Evolutionary conservation across 768 basidiomycete species (phyloP).

Genomic region (Mrakia blollopis): DNA sequence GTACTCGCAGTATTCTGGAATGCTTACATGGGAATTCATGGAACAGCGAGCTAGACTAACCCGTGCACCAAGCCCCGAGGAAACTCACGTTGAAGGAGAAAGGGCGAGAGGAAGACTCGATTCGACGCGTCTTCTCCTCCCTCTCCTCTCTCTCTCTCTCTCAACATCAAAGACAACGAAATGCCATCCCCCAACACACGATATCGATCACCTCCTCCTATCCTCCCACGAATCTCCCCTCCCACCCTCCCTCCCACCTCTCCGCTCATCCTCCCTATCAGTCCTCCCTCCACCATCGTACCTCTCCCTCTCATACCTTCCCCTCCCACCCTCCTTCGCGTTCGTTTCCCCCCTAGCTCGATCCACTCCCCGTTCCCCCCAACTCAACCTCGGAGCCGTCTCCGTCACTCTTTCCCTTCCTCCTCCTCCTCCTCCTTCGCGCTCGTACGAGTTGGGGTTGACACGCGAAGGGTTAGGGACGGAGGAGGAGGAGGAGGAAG

Average conservation of each 20-base stretch:
- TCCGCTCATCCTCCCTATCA: neutral
- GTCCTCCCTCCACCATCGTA: neutral
- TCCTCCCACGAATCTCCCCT: neutral
- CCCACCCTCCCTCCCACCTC: neutral
- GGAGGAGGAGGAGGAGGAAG: neutral
- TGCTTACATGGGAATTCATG: too few relatives aligned
- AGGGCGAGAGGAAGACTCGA: too few relatives aligned
- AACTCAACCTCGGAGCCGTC: slow-evolving; percentile 6
- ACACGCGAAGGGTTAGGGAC: neutral
- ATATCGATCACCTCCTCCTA: neutral
- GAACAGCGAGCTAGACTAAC: too few relatives aligned
- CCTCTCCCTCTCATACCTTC: neutral
- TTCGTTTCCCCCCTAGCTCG: neutral
- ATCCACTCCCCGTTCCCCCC: neutral
- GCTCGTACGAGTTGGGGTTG: neutral
- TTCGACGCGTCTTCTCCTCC: too few relatives aligned
- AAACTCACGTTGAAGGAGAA: too few relatives aligned
- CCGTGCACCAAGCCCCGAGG: too few relatives aligned
- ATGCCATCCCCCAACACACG: too few relatives aligned
- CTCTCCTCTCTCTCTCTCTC: too few relatives aligned
- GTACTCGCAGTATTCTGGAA: too few relatives aligned
- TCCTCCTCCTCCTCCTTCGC: neutral
- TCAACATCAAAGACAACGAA: too few relatives aligned
- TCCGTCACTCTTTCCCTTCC: neutral
- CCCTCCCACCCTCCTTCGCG: neutral